Conservation (phyloP, 2,329 filamentous ascomycete species). For the Ophiostoma populinum region DNA sequence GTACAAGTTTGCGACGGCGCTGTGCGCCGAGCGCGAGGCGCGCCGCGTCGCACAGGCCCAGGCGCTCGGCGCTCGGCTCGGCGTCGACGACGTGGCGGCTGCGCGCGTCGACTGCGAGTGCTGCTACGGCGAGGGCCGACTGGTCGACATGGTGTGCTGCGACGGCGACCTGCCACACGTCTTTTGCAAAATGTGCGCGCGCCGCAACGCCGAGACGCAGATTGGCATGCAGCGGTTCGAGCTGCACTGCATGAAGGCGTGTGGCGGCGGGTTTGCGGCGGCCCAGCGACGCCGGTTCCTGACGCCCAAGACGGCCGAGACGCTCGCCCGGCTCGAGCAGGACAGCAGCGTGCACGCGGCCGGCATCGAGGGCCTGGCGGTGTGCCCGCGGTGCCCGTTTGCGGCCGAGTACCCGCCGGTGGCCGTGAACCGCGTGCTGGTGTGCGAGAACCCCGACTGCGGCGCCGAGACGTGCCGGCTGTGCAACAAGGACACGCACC, state of each 20-base stretch:
- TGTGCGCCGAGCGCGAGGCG: slow-evolving; percentile 13
- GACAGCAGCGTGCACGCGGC: slow-evolving; percentile 52
- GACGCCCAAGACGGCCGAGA: slow-evolving; percentile 34
- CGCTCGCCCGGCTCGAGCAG: slow-evolving; percentile 55
- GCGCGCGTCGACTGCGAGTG: slow-evolving; percentile 54
- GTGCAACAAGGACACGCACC: slow-evolving; percentile 51
- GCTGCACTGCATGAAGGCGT: slow-evolving; percentile 50
- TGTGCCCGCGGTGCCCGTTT: slow-evolving; percentile 70
- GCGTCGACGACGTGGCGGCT: slow-evolving; percentile 23
- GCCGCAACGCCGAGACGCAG: slow-evolving; percentile 45
- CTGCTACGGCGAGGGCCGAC: slow-evolving; percentile 50
- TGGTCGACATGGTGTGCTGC: slow-evolving; percentile 55
- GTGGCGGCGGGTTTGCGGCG: slow-evolving; percentile 24
- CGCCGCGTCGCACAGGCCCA: slow-evolving; percentile 12
- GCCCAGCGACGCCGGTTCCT: slow-evolving; percentile 29
- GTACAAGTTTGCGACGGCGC: slow-evolving; percentile 19
- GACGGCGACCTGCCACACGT: slow-evolving; percentile 32
- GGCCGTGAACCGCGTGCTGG: slow-evolving; percentile 54
- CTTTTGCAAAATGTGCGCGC: slow-evolving; percentile 55
- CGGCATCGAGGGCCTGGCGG: slow-evolving; percentile 52
- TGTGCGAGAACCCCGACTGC: slow-evolving; percentile 51
- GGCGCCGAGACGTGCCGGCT: slow-evolving; percentile 45
- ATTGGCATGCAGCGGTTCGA: slow-evolving; percentile 54
- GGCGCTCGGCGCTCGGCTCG: slow-evolving; percentile 13
- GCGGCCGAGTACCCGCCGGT: slow-evolving; percentile 55